Conservation (phyloP, 257 asterid species). For the Solanum etuberosum region DNA sequence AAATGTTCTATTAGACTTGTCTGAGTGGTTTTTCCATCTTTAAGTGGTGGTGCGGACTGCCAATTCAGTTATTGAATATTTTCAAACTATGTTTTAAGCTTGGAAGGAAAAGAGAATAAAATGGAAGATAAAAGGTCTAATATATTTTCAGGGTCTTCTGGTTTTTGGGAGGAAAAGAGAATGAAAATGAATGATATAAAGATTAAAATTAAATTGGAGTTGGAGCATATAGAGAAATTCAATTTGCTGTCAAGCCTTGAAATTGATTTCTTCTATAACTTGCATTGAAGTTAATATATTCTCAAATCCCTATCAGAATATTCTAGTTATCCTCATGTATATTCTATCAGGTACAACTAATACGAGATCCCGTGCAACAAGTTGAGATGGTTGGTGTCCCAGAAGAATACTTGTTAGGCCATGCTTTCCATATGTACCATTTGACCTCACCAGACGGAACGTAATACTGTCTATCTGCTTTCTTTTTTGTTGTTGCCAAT, state of each 20-base stretch:
- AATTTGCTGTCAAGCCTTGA: background rate
- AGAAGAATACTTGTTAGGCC: conserved; percentile 73
- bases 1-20: background rate
- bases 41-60: background rate
- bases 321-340: background rate
- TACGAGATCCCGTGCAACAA: conserved; percentile 77
- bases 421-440: conserved; percentile 90
- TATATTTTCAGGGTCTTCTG: background rate
- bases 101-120: background rate
- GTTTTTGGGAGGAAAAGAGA: background rate
- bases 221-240: background rate
- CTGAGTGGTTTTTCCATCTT: background rate
- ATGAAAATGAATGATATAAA: background rate
- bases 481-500: background rate
- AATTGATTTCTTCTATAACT: background rate
- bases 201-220: background rate
- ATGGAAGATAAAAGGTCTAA: background rate
- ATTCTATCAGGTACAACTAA: conserved; percentile 43
- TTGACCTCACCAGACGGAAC: conserved; percentile 82
- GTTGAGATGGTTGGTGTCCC: conserved; percentile 92
- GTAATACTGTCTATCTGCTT: conserved; percentile 25
- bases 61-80: background rate
- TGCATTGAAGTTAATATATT: background rate
- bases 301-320: background rate
- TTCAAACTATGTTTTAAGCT: background rate